Percentiles rank a stretch among this genome's conserved stretches.
phyloP scores from a whole-genome alignment of 78 protist genomes.

The Dictyostelium intermedium region DNA sequence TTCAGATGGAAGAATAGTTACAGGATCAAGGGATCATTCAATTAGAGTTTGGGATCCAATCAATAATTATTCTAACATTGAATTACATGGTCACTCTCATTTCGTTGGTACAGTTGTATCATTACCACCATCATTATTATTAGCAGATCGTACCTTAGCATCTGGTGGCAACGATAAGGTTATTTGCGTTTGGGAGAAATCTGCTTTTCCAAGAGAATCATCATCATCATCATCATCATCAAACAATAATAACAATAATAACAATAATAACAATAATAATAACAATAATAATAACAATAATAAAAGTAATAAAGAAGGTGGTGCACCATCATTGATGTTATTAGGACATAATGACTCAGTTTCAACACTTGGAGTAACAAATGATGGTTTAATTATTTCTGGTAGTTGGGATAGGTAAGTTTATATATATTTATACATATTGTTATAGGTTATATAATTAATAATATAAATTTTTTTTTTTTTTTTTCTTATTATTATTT shows the following conservation, averaged over 20 bases:
- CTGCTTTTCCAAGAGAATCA: constrained; percentile 16
- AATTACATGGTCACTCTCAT: constrained; percentile 51
- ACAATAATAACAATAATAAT: neutral
- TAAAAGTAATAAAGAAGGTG: neutral
- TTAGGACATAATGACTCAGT: constrained; percentile 69
- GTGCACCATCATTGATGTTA: constrained; percentile 32
- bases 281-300: neutral
- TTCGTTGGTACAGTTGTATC: constrained; percentile 54
- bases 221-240: neutral
- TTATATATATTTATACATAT: neutral
- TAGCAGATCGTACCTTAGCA: constrained; percentile 42
- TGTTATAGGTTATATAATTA: too few relatives aligned
- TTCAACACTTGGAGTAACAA: constrained; percentile 44
- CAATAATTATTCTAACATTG: neutral
- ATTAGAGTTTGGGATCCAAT: constrained; percentile 66
- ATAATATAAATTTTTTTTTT: neutral
- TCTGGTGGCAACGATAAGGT: constrained; percentile 81
- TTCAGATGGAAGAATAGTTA: constrained; percentile 42
- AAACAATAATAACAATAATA: constrained; percentile 5
- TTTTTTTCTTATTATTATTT: neutral
- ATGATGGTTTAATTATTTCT: constrained; percentile 52
- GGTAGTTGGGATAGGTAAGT: constrained; percentile 83
- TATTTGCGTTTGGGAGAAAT: constrained; percentile 72
- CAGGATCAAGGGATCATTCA: constrained; percentile 63
- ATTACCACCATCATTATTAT: neutral